Percentiles rank a stretch among this genome's conserved stretches.
Evolutionary conservation across 1,139 yeast genomes (phyloP).

Genomic region (Geotrichum phurueaensis): DNA sequence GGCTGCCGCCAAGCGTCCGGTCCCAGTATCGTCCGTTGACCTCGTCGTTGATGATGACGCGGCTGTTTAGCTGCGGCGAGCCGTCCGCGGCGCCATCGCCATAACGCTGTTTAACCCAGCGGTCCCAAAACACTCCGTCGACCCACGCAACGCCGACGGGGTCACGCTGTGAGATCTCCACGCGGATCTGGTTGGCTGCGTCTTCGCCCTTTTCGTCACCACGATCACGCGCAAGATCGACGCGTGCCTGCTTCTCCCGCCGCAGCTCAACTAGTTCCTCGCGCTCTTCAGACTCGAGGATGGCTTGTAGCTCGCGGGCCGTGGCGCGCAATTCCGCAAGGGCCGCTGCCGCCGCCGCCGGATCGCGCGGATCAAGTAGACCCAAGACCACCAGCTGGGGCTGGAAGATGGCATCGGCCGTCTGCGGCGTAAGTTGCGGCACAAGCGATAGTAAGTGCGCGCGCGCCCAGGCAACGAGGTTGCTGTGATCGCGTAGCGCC

Average conservation of each 20-base stretch:
- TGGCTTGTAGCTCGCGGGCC: slow-evolving; percentile 30
- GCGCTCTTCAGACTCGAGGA: slow-evolving; percentile 25
- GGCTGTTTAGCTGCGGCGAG: slow-evolving; percentile 10
- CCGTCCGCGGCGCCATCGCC: slow-evolving; percentile 21
- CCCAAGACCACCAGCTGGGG: slow-evolving; percentile 33
- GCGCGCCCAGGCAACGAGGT: slow-evolving; percentile 33
- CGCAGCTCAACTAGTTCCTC: slow-evolving; percentile 30
- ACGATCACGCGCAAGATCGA: slow-evolving; percentile 34
- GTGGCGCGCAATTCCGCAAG: slow-evolving; percentile 31
- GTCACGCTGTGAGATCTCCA: slow-evolving; percentile 27
- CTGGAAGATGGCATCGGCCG: slow-evolving; percentile 32
- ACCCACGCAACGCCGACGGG: slow-evolving; percentile 38
- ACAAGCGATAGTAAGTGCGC: slow-evolving; percentile 35
- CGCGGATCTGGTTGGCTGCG: slow-evolving; percentile 30
- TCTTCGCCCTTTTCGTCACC: slow-evolving; percentile 33
- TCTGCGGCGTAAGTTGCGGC: slow-evolving; percentile 37
- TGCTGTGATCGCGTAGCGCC: slow-evolving; percentile 33
- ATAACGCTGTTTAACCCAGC: slow-evolving; percentile 34
- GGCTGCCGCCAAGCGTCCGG: slow-evolving; percentile 25
- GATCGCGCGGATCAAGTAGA: slow-evolving; percentile 32
- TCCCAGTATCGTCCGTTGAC: slow-evolving; percentile 33
- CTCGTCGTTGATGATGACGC: slow-evolving; percentile 33
- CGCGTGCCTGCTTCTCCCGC: slow-evolving; percentile 32
- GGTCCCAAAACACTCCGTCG: slow-evolving; percentile 35
- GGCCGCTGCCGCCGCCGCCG: slow-evolving; percentile 25